These are phyloP conservation scores for Retiboletus flavoniger DNA, from an alignment of 1,284 basidiomycete genomes.

Conservation along the genomic window DNA sequence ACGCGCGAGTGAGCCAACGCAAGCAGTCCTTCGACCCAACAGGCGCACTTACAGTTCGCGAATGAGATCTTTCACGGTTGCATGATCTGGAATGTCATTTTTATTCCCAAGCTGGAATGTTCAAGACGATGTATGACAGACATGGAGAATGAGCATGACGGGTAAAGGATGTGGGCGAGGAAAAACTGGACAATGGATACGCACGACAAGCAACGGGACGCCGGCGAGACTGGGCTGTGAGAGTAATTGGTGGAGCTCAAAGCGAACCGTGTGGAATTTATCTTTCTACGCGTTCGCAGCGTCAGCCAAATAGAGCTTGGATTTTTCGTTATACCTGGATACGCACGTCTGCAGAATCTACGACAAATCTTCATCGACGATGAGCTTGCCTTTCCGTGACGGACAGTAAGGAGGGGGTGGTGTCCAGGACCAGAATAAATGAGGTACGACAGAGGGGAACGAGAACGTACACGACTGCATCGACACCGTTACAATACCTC, in stretches of 20 bases:
- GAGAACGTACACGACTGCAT: conserved; percentile 83
- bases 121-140: not conserved
- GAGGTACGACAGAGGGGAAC: not conserved
- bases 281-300: conserved; percentile 48
- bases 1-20: conserved; percentile 5
- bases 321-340: not conserved
- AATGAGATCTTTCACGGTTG: conserved; percentile 85
- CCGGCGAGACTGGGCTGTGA: conserved; percentile 69
- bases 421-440: not conserved
- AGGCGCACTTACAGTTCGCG: conserved; percentile 61
- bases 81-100: conserved; percentile 83
- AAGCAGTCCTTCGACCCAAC: not conserved
- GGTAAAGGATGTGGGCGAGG: not conserved
- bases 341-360: conserved; percentile 84
- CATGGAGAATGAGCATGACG: not conserved
- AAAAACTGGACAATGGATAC: conserved; percentile 23
- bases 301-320: conserved; percentile 4
- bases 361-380: conserved; percentile 68
- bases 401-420: conserved; percentile 13
- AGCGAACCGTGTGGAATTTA: conserved; percentile 83
- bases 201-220: conserved; percentile 85
- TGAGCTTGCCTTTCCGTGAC: conserved; percentile 11
- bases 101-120: conserved; percentile 84
- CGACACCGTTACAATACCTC: conserved; percentile 91
- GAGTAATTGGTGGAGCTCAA: conserved; percentile 88